These are phyloP conservation scores for Buxus sempervirens DNA, from an alignment of 164 flowering plant genomes.

Conservation along the genomic window DNA sequence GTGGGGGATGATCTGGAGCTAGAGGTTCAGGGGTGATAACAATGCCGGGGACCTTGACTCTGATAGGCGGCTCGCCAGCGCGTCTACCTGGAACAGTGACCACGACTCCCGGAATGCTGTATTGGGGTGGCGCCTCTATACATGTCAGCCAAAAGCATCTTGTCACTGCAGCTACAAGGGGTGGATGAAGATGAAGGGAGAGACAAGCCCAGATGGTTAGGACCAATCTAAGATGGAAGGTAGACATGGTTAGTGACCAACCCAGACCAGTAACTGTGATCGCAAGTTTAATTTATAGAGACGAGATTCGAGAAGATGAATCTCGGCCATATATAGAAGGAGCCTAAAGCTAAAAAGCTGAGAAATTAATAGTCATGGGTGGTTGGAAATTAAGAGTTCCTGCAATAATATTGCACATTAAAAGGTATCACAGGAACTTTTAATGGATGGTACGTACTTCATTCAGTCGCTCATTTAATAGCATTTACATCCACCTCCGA, in stretches of 20 bases:
- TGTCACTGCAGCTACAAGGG: not conserved
- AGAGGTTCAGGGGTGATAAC: not conserved
- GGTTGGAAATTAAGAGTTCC: too few species aligned
- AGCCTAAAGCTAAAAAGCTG: too few species aligned
- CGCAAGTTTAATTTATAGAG: not conserved
- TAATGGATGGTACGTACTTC: too few species aligned
- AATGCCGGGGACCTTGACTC: not conserved
- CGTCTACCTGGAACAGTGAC: not conserved
- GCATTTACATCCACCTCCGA: too few species aligned
- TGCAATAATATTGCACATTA: too few species aligned
- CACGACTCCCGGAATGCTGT: not conserved
- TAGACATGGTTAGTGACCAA: not conserved
- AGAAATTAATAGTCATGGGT: too few species aligned
- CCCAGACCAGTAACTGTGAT: not conserved
- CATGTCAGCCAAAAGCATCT: slow-evolving; percentile 6
- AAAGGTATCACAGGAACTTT: too few species aligned
- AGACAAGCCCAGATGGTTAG: not conserved
- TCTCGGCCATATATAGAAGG: not conserved
- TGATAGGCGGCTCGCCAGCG: not conserved
- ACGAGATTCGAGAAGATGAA: not conserved
- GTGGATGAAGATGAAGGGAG: not conserved
- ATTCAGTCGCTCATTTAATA: too few species aligned
- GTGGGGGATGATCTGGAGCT: not conserved
- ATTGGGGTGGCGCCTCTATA: not conserved
- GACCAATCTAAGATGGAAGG: not conserved